These are phyloP conservation scores for Trametes gibbosa DNA, from an alignment of 768 basidiomycete genomes.

Conservation along the genomic window DNA sequence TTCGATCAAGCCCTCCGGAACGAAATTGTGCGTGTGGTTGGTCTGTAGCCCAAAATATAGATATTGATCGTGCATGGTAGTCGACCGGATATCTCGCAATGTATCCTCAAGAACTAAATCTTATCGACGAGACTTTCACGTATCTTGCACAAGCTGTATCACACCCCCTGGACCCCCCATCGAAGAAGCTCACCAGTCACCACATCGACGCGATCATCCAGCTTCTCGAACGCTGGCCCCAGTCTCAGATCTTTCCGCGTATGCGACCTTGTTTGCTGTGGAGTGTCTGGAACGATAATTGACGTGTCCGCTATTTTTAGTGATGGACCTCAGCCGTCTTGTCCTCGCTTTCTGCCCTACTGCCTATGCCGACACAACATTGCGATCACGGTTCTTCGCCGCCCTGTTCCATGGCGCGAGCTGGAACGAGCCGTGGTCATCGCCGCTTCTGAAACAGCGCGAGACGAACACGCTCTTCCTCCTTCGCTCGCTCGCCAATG, in stretches of 20 bases:
- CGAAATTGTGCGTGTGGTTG: conserved; percentile 56
- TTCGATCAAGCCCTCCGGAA: conserved; percentile 65
- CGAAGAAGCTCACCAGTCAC: conserved; percentile 36
- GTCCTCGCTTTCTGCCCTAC: conserved; percentile 63
- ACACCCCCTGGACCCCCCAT: conserved; percentile 29
- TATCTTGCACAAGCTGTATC: conserved; percentile 53
- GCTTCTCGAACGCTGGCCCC: conserved; percentile 74
- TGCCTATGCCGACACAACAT: conserved; percentile 41
- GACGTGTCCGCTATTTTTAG: conserved; percentile 34
- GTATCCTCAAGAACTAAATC: conserved; percentile 57
- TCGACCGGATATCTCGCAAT: conserved; percentile 70
- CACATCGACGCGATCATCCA: conserved; percentile 64
- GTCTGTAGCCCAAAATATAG: background rate
- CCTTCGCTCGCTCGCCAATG: conserved; percentile 77
- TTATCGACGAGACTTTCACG: conserved; percentile 61
- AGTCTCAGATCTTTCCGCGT: conserved; percentile 72
- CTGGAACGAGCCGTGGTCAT: conserved; percentile 55
- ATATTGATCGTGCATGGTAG: conserved; percentile 34
- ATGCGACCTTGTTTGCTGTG: conserved; percentile 13
- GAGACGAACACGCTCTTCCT: conserved; percentile 86
- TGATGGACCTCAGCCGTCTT: conserved; percentile 83
- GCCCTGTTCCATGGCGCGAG: conserved; percentile 67
- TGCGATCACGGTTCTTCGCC: conserved; percentile 54
- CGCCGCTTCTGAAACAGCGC: conserved; percentile 61
- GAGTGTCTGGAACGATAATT: background rate